A percentile compares a stretch with the other conserved stretches of the same genome.
phyloP scores from a whole-genome alignment of 352 stramenopile genomes.

The Ochromonadaceae sp. region DNA sequence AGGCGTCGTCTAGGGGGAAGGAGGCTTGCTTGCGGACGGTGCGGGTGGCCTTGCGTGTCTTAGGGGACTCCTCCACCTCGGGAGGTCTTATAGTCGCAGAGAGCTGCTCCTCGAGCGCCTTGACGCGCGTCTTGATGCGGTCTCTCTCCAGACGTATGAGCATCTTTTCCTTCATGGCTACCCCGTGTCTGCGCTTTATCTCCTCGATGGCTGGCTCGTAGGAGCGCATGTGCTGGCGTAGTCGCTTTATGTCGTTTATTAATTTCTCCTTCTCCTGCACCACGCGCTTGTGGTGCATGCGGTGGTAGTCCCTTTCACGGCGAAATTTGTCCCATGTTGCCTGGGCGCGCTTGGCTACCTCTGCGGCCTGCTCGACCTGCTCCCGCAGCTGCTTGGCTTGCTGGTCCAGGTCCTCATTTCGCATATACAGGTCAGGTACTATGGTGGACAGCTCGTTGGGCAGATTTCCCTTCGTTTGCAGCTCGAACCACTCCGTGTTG shows the following conservation, averaged over 20 bases:
- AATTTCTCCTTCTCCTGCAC: constrained; percentile 84
- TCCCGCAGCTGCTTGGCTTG: constrained; percentile 55
- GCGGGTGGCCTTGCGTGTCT: constrained; percentile 17
- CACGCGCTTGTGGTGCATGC: constrained; percentile 85
- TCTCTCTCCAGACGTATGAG: constrained; percentile 81
- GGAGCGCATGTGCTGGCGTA: constrained; percentile 65
- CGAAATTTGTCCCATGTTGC: constrained; percentile 85
- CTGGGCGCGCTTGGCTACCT: constrained; percentile 63
- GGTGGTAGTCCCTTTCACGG: constrained; percentile 79
- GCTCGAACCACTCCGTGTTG: constrained; percentile 89
- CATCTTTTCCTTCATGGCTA: constrained; percentile 92
- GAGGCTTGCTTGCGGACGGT: constrained; percentile 17
- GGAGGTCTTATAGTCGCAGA: constrained; percentile 32
- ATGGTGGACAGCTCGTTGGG: constrained; percentile 62
- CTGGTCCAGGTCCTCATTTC: constrained; percentile 74
- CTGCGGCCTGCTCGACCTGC: constrained; percentile 57
- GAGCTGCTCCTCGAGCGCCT: constrained; percentile 67
- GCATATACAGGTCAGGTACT: constrained; percentile 81
- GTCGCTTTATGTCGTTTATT: constrained; percentile 63
- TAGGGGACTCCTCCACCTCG: background rate
- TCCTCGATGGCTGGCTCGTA: constrained; percentile 81
- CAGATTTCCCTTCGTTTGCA: constrained; percentile 72
- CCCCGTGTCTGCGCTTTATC: constrained; percentile 73
- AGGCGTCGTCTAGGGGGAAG: constrained; percentile 23
- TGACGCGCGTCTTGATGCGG: constrained; percentile 58